Conservation (phyloP, 345 rosid species). For the Rhodamnia rubescens region DNA sequence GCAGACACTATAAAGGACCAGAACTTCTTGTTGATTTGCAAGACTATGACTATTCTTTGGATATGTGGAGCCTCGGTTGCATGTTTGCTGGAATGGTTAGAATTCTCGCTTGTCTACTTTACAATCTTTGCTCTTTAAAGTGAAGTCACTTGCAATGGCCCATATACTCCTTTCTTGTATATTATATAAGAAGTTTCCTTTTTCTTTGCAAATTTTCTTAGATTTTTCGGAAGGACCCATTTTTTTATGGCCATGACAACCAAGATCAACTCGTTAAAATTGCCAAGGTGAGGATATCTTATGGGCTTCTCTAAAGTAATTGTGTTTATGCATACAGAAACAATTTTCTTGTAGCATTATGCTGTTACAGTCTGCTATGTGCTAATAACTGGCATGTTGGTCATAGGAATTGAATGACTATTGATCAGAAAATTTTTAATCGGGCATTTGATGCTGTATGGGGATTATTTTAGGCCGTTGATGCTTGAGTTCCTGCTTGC, state of each 20-base stretch:
- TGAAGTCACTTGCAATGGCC: not conserved
- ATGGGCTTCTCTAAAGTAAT: not conserved
- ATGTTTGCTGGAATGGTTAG: conserved; percentile 99
- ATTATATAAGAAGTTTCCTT: not conserved
- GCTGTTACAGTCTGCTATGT: not conserved
- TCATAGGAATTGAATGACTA: not conserved
- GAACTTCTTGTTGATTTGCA: conserved; percentile 92
- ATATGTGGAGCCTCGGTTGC: conserved; percentile 99
- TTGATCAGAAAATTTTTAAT: not conserved
- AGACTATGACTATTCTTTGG: conserved; percentile 96
- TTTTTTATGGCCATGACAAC: conserved; percentile 97
- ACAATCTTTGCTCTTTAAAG: not conserved
- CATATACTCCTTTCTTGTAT: not conserved
- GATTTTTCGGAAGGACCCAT: conserved; percentile 96
- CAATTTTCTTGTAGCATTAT: not conserved
- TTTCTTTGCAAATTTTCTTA: conserved; percentile 5
- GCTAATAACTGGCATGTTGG: not conserved
- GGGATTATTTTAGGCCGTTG: not conserved
- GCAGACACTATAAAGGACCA: conserved; percentile 90
- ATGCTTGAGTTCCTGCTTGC: not conserved
- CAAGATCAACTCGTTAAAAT: conserved; percentile 95
- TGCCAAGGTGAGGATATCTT: conserved; percentile 58
- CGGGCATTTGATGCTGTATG: not conserved
- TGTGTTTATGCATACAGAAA: not conserved
- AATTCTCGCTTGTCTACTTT: not conserved